Evolutionary conservation across 129 eudicot genomes (phyloP).

Genomic region (Calendula officinalis): DNA sequence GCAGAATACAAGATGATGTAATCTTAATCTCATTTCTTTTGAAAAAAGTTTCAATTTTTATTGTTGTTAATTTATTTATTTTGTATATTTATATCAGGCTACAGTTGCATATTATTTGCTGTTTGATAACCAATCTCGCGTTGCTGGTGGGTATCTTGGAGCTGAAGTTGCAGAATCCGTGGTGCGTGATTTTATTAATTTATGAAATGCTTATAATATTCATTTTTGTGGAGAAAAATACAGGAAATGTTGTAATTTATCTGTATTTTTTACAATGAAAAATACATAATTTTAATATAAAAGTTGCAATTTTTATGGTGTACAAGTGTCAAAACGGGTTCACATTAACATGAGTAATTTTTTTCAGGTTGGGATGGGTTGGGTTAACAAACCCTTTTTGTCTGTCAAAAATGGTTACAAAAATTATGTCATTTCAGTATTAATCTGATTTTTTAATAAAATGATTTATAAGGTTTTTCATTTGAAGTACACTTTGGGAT

Average conservation of each 20-base stretch:
- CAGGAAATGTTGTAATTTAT: background rate
- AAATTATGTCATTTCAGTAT: too few relatives aligned
- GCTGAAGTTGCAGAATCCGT: conserved; percentile 61
- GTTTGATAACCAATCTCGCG: conserved; percentile 65
- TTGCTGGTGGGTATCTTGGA: conserved; percentile 72
- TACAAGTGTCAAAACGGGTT: background rate
- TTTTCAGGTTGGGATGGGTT: background rate
- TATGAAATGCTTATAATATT: background rate
- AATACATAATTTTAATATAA: background rate
- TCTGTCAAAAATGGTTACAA: background rate
- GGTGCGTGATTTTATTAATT: conserved; percentile 40
- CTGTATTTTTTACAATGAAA: background rate
- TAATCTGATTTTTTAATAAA: too few relatives aligned
- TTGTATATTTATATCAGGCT: conserved; percentile 40
- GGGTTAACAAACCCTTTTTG: background rate
- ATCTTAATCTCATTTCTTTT: conserved; percentile 1
- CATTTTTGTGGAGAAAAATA: background rate
- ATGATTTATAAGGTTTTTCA: too few relatives aligned
- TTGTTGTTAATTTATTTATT: background rate
- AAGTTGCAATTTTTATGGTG: background rate
- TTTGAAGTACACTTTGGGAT: too few relatives aligned
- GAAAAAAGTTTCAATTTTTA: conserved; percentile 1
- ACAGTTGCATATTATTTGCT: conserved; percentile 79
- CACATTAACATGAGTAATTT: background rate
- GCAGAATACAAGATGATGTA: conserved; percentile 74